A percentile compares a stretch with the other conserved stretches of the same genome.
Evolutionary conservation across 805 yeast species (phyloP).

Genomic region (Monosporozyma yasuniensis): DNA sequence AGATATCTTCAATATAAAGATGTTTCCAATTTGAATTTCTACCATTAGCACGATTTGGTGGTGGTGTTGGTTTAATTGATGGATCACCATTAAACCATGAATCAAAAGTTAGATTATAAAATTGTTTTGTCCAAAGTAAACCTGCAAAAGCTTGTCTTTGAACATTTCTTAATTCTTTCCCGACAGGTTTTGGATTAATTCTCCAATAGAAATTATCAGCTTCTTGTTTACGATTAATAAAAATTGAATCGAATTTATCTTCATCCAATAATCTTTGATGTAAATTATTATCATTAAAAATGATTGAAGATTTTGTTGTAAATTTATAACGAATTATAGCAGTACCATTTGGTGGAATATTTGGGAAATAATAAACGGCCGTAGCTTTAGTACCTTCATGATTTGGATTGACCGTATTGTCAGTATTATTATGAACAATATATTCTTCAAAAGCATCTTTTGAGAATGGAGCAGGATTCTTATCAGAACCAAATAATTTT

Average conservation of each 20-base stretch:
- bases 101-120: slow-evolving; percentile 74
- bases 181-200: slow-evolving; percentile 74
- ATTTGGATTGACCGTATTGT: slow-evolving; percentile 58
- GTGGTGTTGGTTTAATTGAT: slow-evolving; percentile 59
- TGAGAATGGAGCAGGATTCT: slow-evolving; percentile 49
- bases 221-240: slow-evolving; percentile 69
- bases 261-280: slow-evolving; percentile 52
- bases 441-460: slow-evolving; percentile 91
- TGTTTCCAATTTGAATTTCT: slow-evolving; percentile 87
- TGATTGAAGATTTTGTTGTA: slow-evolving; percentile 32
- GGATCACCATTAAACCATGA: slow-evolving; percentile 89
- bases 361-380: slow-evolving; percentile 76
- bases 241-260: slow-evolving; percentile 58
- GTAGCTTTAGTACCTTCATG: slow-evolving; percentile 71
- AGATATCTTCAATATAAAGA: slow-evolving; percentile 75
- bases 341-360: slow-evolving; percentile 80
- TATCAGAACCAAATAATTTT: slow-evolving; percentile 52
- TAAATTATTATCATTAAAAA: slow-evolving; percentile 18
- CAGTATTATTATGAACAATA: slow-evolving; percentile 45
- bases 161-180: slow-evolving; percentile 69
- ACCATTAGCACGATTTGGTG: slow-evolving; percentile 71
- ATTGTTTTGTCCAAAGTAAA: slow-evolving; percentile 87
- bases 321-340: slow-evolving; percentile 77
- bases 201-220: slow-evolving; percentile 92
- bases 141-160: slow-evolving; percentile 95